These are phyloP conservation scores for Penicillium ucsense DNA, from an alignment of 495 filamentous ascomycete genomes.

Conservation along the genomic window DNA sequence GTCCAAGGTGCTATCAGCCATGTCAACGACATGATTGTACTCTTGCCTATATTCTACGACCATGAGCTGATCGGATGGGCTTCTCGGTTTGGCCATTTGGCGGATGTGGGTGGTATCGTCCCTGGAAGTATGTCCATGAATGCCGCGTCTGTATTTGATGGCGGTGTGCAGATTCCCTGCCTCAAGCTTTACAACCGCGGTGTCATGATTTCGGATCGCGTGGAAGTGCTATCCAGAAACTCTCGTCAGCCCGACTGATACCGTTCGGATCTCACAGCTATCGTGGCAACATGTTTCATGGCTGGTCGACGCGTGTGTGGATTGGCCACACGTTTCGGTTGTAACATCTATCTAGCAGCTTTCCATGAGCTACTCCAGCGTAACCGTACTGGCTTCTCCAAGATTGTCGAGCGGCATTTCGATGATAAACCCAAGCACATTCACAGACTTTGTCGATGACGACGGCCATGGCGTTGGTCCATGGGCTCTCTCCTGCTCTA, in stretches of 20 bases:
- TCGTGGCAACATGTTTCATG: conserved; percentile 39
- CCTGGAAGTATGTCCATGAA: conserved; percentile 45
- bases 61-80: conserved; percentile 36
- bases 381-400: conserved; percentile 32
- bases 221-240: conserved; percentile 38
- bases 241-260: conserved; percentile 43
- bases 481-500: conserved; percentile 39
- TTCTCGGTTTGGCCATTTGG: conserved; percentile 43
- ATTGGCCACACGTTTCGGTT: conserved; percentile 35
- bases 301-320: conserved; percentile 34
- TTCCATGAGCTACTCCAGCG: conserved; percentile 34
- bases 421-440: conserved; percentile 29
- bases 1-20: conserved; percentile 40
- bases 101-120: conserved; percentile 41
- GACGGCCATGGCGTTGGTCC: conserved; percentile 41
- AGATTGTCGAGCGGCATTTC: conserved; percentile 37
- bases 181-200: conserved; percentile 38
- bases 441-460: conserved; percentile 44
- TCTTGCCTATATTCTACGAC: conserved; percentile 37
- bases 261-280: conserved; percentile 36
- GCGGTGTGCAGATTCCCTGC: conserved; percentile 42
- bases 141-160: conserved; percentile 40
- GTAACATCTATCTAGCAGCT: conserved; percentile 32
- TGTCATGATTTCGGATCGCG: conserved; percentile 31
- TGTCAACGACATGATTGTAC: conserved; percentile 38